These are phyloP conservation scores for Exserohilum turcica DNA, from an alignment of 2,329 filamentous ascomycete species.

Conservation along the genomic window DNA sequence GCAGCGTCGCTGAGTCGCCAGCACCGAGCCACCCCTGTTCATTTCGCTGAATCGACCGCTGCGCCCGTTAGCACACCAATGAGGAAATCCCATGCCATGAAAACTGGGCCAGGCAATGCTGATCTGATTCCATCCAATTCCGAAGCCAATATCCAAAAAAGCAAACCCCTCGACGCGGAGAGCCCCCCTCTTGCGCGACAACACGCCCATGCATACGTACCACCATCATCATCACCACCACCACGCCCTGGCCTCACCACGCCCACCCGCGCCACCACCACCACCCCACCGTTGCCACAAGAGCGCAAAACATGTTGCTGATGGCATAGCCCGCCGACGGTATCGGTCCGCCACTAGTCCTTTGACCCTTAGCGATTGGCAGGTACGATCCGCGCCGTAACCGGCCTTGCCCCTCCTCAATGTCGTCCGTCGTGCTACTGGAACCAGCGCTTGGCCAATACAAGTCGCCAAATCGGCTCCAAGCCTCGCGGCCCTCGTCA, in stretches of 20 bases:
- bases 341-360: slow-evolving; percentile 36
- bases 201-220: slow-evolving; percentile 30
- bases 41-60: slow-evolving; percentile 43
- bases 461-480: slow-evolving; percentile 33
- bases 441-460: slow-evolving; percentile 41
- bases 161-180: slow-evolving; percentile 4
- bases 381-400: slow-evolving; percentile 42
- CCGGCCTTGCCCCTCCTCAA: slow-evolving; percentile 40
- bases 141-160: slow-evolving; percentile 45
- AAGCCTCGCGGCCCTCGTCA: slow-evolving; percentile 38
- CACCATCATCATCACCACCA: slow-evolving; percentile 29
- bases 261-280: slow-evolving; percentile 20
- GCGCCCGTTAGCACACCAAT: slow-evolving; percentile 40
- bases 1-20: slow-evolving; percentile 41
- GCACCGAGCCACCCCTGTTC: slow-evolving; percentile 35
- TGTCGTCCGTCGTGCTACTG: slow-evolving; percentile 41
- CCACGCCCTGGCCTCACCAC: slow-evolving; percentile 30
- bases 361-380: slow-evolving; percentile 39
- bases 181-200: slow-evolving; percentile 34
- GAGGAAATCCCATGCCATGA: slow-evolving; percentile 27
- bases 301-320: slow-evolving; percentile 26
- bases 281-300: slow-evolving; percentile 30
- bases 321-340: slow-evolving; percentile 39
- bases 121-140: slow-evolving; percentile 47
- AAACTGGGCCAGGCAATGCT: slow-evolving; percentile 42